Percentiles rank a stretch among this genome's conserved stretches.
Evolutionary conservation across 768 basidiomycete genomes (phyloP).

Genomic region (Serendipita indica): DNA sequence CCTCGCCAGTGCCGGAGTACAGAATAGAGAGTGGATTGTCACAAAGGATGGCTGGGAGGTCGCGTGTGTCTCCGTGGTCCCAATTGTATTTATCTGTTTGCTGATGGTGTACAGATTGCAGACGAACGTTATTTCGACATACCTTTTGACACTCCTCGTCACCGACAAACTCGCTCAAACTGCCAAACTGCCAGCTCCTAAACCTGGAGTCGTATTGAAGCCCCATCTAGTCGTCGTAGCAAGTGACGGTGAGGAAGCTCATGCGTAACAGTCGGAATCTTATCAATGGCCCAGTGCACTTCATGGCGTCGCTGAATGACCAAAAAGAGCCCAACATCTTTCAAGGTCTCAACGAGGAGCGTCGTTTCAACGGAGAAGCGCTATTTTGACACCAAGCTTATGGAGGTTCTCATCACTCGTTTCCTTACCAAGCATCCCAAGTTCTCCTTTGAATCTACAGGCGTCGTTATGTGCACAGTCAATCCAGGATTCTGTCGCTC

Average conservation of each 20-base stretch:
- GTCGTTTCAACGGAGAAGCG: background rate
- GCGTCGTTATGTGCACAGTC: constrained; percentile 7
- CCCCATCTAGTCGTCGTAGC: constrained; percentile 11
- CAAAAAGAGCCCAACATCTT: constrained; percentile 6
- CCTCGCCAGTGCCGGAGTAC: constrained; percentile 12
- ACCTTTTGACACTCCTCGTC: constrained; percentile 11
- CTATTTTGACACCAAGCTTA: background rate
- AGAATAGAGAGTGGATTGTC: background rate
- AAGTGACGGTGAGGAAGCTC: constrained; percentile 7
- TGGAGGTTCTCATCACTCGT: background rate
- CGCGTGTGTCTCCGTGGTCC: constrained; percentile 2
- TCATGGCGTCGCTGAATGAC: background rate
- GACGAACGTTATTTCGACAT: constrained; percentile 12
- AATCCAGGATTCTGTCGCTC: constrained; percentile 13
- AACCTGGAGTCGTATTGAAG: background rate
- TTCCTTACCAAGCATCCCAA: background rate
- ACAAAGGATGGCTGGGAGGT: constrained; percentile 13
- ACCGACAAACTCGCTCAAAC: constrained; percentile 9
- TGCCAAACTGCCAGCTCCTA: background rate
- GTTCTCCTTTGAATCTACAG: background rate
- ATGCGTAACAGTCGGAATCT: background rate
- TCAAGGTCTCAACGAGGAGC: constrained; percentile 3
- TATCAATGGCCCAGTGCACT: background rate
- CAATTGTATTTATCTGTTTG: background rate
- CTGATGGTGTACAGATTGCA: constrained; percentile 5